Percentiles rank a stretch among this genome's conserved stretches.
Conservation (phyloP, 257 asterid species). For the Lithospermum erythrorhizon region DNA sequence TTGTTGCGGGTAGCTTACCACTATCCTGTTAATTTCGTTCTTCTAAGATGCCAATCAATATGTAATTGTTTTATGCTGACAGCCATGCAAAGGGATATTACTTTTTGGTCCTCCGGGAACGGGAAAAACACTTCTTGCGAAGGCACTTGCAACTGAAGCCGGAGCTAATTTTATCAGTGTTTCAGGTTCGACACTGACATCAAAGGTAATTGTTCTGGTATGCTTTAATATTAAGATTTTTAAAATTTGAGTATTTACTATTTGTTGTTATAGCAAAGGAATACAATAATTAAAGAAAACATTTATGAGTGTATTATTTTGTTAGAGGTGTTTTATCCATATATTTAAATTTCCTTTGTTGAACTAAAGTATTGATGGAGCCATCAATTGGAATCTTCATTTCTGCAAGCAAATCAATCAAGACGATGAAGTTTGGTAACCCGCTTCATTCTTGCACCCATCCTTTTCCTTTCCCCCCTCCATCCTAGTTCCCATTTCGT, state of each 20-base stretch:
- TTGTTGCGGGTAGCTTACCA: constrained; percentile 61
- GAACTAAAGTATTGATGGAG: too few species aligned
- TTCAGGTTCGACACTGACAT: constrained; percentile 95
- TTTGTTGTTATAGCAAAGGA: too few species aligned
- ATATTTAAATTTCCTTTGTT: too few species aligned
- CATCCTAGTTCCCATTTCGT: too few species aligned
- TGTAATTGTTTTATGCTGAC: constrained; percentile 12
- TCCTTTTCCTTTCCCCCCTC: too few species aligned
- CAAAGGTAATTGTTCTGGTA: constrained; percentile 45
- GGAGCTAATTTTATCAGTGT: constrained; percentile 95
- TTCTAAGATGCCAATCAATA: not conserved
- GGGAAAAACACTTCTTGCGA: constrained; percentile 95
- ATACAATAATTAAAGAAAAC: too few species aligned
- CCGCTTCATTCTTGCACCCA: not conserved
- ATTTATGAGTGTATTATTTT: too few species aligned
- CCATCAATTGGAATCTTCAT: too few species aligned
- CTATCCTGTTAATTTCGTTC: not conserved
- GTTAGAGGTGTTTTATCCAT: too few species aligned
- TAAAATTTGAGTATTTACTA: not conserved
- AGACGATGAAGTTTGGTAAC: not conserved
- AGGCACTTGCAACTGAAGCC: constrained; percentile 98
- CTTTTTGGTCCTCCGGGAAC: constrained; percentile 99
- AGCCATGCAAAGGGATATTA: constrained; percentile 99
- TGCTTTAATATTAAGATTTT: not conserved
- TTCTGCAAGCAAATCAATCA: too few species aligned